Evolutionary conservation across 1,284 basidiomycete genomes (phyloP), one percentile per base, ranked within the genome.

Genomic region (Somion occarium): DNA sequence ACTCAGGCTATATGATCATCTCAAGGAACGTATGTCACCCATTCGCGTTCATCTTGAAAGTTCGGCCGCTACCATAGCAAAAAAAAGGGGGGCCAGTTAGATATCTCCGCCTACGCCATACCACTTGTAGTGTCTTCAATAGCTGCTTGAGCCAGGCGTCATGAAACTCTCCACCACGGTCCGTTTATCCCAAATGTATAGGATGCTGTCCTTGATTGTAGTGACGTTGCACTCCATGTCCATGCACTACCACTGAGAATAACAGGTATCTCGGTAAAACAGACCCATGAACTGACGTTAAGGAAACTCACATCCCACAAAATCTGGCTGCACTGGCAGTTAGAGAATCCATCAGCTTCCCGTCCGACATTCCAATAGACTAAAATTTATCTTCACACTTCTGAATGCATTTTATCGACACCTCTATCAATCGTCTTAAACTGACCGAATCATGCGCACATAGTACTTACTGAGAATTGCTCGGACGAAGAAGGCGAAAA

Each of bases 21-120:
- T 83, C 52, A 12, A 79, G 62, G 57, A 80, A 82, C 0, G 77
- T 82, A 54, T 76, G 73, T 0, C 78, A 78, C 18, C 76, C 74
- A 44, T 80, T 80, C 0, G 85, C 85, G 51, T 88, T 86, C 55
- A 84, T 68, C 62, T 88, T 88, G 38, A n/a, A n/a, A 88, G 72
- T 67, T 85, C 90, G 24, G 81, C 83, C 0, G 85, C 84, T n/a
- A 87, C 68, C 75, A 85, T 69, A 30, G 81, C 82, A 60, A 90
- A 91, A 19, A 91, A 73, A n/a, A n/a, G n/a, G n/a, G n/a, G n/a
- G 5, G 88, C 71, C 45, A 91, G 78, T 62, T 90, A 85, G 5
- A 89, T 79, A 0, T 81, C 84, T 25, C 81, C 83, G 9, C 83
- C 82, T 26, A 81, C 79, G 22, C 64, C 77, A 53, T 73, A 78